phyloP scores from a whole-genome alignment of 768 basidiomycete genomes.

The Podaxis sp. region DNA sequence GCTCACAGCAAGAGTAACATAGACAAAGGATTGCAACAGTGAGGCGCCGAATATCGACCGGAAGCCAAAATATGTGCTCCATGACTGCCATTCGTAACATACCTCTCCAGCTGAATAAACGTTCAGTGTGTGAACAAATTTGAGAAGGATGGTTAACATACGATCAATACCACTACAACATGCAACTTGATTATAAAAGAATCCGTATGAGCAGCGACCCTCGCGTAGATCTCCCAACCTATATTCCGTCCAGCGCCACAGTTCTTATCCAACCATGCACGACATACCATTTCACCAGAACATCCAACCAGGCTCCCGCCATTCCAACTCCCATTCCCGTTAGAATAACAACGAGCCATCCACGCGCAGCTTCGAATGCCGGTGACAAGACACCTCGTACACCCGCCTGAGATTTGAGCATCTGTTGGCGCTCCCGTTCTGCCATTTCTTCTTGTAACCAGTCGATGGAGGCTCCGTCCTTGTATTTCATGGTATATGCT shows the following conservation, averaged over 20 bases:
- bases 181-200: conserved; percentile 70
- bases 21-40: conserved; percentile 62
- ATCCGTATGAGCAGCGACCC: conserved; percentile 64
- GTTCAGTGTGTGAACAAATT: not conserved
- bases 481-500: conserved; percentile 39
- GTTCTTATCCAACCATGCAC: not conserved
- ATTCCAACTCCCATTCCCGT: conserved; percentile 69
- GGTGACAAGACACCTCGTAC: conserved; percentile 54
- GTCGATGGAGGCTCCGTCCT: conserved; percentile 64
- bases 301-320: conserved; percentile 70
- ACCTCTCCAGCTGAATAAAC: conserved; percentile 55
- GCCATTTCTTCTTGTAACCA: conserved; percentile 66
- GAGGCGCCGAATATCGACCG: conserved; percentile 57
- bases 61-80: conserved; percentile 60
- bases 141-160: conserved; percentile 28
- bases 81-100: conserved; percentile 65
- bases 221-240: conserved; percentile 72
- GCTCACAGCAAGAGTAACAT: conserved; percentile 63
- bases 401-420: conserved; percentile 48
- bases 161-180: conserved; percentile 70
- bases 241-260: not conserved
- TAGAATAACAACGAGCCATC: conserved; percentile 67
- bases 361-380: conserved; percentile 52
- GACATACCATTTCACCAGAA: conserved; percentile 68
- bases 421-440: conserved; percentile 56